Percentiles rank a stretch among this genome's conserved stretches.
phyloP scores from a whole-genome alignment of 106 monocot species.

The Allium cepa region DNA sequence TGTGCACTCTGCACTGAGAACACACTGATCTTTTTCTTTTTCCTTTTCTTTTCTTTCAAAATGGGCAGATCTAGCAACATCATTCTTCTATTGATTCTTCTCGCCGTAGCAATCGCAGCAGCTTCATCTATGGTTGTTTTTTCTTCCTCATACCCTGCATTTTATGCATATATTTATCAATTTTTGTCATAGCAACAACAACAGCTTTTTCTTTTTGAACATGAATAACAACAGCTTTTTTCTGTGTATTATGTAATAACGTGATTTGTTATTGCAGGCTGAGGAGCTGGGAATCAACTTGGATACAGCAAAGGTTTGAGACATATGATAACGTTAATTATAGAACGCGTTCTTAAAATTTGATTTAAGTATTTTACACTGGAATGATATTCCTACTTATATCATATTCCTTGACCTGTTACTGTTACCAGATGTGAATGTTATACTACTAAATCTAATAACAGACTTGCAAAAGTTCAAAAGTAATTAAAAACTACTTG shows the following conservation, averaged over 20 bases:
- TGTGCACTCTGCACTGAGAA: not conserved
- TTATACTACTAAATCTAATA: too few species aligned
- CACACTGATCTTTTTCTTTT: not conserved
- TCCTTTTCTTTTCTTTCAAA: constrained; percentile 2
- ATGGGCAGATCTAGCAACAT: constrained; percentile 22
- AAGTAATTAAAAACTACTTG: too few species aligned
- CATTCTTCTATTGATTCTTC: constrained; percentile 20
- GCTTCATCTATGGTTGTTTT: constrained; percentile 19
- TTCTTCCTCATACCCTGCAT: not conserved
- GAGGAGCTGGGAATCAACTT: constrained; percentile 24
- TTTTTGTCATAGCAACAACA: not conserved
- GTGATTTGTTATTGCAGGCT: not conserved
- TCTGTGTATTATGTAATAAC: not conserved
- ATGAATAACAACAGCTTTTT: not conserved
- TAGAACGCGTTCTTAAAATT: too few species aligned
- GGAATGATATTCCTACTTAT: too few species aligned
- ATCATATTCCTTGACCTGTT: too few species aligned
- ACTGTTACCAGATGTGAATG: too few species aligned
- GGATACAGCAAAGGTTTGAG: constrained; percentile 7
- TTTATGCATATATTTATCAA: not conserved
- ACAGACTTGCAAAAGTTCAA: too few species aligned
- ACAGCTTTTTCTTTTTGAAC: not conserved
- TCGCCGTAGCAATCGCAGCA: constrained; percentile 14
- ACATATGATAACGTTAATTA: not conserved
- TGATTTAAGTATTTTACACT: too few species aligned